These are phyloP conservation scores for Skeletonema grethae DNA, from an alignment of 108 stramenopile genomes.

Conservation along the genomic window DNA sequence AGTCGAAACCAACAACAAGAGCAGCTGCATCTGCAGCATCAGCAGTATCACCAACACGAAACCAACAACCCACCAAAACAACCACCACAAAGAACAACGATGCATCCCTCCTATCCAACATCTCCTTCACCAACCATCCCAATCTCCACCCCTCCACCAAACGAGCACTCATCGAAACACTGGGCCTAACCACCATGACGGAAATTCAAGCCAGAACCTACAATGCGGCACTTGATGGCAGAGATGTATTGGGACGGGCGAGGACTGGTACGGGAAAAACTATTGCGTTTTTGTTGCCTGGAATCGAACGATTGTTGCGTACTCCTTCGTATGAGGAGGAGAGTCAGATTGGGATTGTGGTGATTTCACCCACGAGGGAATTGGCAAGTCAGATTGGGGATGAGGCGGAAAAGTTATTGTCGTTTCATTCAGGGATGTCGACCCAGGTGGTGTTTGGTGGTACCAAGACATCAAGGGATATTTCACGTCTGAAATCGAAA, in stretches of 20 bases:
- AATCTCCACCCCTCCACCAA: conserved; percentile 6
- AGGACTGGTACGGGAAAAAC: conserved; percentile 89
- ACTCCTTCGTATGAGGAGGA: neutral
- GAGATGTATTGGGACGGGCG: conserved; percentile 73
- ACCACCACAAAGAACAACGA: neutral
- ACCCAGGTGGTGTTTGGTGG: conserved; percentile 79
- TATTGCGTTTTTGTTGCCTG: conserved; percentile 75
- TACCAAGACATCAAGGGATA: conserved; percentile 76
- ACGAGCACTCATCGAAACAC: conserved; percentile 27
- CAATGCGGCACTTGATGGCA: conserved; percentile 28
- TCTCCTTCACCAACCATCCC: neutral
- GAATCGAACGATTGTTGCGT: conserved; percentile 48
- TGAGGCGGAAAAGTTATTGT: conserved; percentile 69
- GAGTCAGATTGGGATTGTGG: conserved; percentile 62
- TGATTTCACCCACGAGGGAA: conserved; percentile 93
- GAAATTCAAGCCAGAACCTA: conserved; percentile 66
- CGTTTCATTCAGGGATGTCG: conserved; percentile 36
- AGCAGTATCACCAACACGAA: neutral
- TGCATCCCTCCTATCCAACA: neutral
- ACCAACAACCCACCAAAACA: too few relatives aligned
- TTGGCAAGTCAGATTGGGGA: conserved; percentile 89
- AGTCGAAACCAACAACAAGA: too few relatives aligned
- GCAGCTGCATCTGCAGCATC: neutral
- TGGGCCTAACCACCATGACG: conserved; percentile 58
- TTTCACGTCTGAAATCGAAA: conserved; percentile 31